These are phyloP conservation scores for Fusarium decemcellulare DNA, from an alignment of 2,329 filamentous ascomycete species.

Conservation along the genomic window DNA sequence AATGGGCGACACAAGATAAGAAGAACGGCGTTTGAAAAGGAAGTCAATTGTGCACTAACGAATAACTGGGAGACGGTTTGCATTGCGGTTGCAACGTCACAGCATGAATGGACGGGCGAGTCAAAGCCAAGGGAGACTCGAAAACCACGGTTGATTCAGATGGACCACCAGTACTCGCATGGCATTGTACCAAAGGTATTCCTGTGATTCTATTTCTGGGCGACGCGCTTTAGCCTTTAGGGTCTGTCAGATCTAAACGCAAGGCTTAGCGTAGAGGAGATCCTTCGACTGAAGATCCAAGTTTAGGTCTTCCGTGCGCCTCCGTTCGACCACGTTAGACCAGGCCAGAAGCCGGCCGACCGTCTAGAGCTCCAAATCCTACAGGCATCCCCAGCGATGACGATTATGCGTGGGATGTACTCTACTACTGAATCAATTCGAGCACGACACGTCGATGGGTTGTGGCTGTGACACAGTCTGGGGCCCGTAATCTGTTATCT, in stretches of 20 bases:
- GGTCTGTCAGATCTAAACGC: slow-evolving; percentile 6
- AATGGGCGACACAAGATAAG: slow-evolving; percentile 47
- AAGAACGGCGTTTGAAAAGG: slow-evolving; percentile 30
- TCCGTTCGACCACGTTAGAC: not conserved
- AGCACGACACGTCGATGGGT: slow-evolving; percentile 31
- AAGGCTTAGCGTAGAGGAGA: slow-evolving; percentile 6
- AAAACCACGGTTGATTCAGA: slow-evolving; percentile 2
- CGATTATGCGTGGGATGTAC: slow-evolving; percentile 3
- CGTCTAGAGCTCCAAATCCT: not conserved
- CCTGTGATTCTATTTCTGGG: slow-evolving; percentile 24
- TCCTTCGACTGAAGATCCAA: not conserved
- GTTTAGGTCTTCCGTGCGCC: not conserved
- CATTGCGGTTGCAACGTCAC: slow-evolving; percentile 13
- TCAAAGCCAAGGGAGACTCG: not conserved
- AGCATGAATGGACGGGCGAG: slow-evolving; percentile 11
- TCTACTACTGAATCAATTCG: slow-evolving; percentile 24
- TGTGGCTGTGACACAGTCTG: slow-evolving; percentile 17
- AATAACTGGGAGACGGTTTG: slow-evolving; percentile 12
- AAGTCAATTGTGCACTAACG: slow-evolving; percentile 7
- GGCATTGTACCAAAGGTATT: not conserved
- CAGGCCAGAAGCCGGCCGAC: not conserved
- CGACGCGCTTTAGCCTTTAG: not conserved
- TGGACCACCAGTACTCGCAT: not conserved
- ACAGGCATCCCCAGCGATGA: slow-evolving; percentile 10
- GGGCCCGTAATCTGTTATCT: slow-evolving; percentile 6